Evolutionary conservation across 768 basidiomycete genomes (phyloP).

Genomic region (Naganishia friedmannii): DNA sequence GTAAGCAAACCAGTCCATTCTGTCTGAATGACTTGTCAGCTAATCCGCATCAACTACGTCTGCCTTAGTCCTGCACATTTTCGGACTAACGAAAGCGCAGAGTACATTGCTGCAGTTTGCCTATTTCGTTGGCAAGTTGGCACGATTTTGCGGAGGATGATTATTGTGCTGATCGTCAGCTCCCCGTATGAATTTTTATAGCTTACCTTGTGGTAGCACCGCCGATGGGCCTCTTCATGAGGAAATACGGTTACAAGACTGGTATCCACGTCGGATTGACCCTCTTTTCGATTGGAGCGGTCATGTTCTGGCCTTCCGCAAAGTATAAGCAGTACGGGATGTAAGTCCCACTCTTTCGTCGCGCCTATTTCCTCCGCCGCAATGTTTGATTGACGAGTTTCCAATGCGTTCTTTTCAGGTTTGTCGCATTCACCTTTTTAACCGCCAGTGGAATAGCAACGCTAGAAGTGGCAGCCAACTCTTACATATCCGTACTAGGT

Average conservation of each 20-base stretch:
- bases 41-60: not conserved
- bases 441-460: conserved; percentile 34
- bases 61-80: conserved; percentile 28
- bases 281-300: conserved; percentile 34
- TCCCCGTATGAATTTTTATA: not conserved
- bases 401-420: not conserved
- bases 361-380: not conserved
- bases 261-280: conserved; percentile 39
- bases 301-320: conserved; percentile 40
- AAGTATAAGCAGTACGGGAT: conserved; percentile 29
- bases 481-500: conserved; percentile 34
- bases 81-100: conserved; percentile 32
- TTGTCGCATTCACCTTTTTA: conserved; percentile 37
- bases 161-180: not conserved
- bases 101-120: conserved; percentile 38
- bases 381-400: not conserved
- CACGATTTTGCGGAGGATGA: not conserved
- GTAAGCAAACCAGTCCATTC: not conserved
- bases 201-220: conserved; percentile 35
- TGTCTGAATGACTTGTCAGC: not conserved
- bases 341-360: conserved; percentile 1
- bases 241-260: conserved; percentile 37
- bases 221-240: conserved; percentile 38
- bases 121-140: conserved; percentile 33
- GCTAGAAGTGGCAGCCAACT: conserved; percentile 35